phyloP scores from a whole-genome alignment of 768 basidiomycete species.

The Phaeotremella skinneri region DNA sequence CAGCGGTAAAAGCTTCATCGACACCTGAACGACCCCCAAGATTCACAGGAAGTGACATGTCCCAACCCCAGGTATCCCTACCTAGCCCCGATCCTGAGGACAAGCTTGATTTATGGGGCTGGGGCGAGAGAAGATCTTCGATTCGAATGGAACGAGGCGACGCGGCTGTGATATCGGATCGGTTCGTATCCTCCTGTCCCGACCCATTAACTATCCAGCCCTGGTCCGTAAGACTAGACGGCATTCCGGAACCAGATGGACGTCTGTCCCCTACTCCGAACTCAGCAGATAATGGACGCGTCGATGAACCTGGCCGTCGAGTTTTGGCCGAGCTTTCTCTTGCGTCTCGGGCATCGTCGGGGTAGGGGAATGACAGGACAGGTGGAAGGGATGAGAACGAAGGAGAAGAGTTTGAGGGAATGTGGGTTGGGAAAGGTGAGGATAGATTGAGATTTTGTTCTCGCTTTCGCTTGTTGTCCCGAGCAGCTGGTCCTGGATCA shows the following conservation, averaged over 20 bases:
- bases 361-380: not conserved
- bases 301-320: not conserved
- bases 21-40: too few species aligned
- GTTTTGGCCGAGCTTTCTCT: not conserved
- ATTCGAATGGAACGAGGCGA: slow-evolving; percentile 24
- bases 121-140: slow-evolving; percentile 20
- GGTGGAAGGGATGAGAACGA: not conserved
- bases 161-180: not conserved
- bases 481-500: not conserved
- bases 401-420: not conserved
- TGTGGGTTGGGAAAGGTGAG: not conserved
- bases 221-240: not conserved
- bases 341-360: not conserved
- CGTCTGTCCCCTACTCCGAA: not conserved
- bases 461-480: not conserved
- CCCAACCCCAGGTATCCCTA: not conserved
- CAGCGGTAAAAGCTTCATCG: not conserved
- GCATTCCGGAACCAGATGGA: not conserved
- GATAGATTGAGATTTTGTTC: not conserved
- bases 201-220: not conserved
- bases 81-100: not conserved
- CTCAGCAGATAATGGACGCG: too few species aligned
- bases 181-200: not conserved
- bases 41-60: too few species aligned
- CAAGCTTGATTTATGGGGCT: not conserved